These are phyloP conservation scores for Schizosaccharomyces octosporus DNA, from an alignment of 805 yeast species.

Conservation along the genomic window DNA sequence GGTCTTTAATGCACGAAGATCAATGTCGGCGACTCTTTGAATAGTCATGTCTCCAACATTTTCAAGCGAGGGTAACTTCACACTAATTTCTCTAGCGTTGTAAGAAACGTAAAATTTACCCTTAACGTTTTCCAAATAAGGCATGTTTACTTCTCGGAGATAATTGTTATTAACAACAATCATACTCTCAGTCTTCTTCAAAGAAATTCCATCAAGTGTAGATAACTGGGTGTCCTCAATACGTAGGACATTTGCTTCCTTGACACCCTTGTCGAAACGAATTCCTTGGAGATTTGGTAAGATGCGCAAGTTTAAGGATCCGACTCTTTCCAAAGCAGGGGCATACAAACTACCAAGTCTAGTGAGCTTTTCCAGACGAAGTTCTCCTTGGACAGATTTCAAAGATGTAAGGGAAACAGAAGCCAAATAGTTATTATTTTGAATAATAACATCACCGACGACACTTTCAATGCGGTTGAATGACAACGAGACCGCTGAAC, in stretches of 20 bases:
- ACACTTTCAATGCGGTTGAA: constrained; percentile 55
- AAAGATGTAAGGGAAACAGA: constrained; percentile 58
- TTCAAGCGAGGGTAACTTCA: constrained; percentile 25
- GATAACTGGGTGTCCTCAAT: constrained; percentile 1
- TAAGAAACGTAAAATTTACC: constrained; percentile 48
- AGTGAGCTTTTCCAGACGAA: not conserved
- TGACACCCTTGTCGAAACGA: not conserved
- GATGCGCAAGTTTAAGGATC: not conserved
- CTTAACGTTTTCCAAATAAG: constrained; percentile 45
- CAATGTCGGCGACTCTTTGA: constrained; percentile 53
- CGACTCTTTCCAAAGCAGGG: not conserved
- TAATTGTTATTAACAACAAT: constrained; percentile 67
- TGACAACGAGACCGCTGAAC: constrained; percentile 11
- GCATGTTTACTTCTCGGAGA: constrained; percentile 39
- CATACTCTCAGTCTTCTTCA: not conserved
- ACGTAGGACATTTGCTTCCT: not conserved
- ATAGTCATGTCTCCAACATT: constrained; percentile 78
- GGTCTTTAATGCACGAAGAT: constrained; percentile 37
- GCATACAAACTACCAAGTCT: not conserved
- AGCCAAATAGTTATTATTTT: constrained; percentile 38
- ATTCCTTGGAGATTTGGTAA: not conserved
- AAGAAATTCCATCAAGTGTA: not conserved
- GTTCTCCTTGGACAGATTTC: constrained; percentile 39
- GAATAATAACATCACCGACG: constrained; percentile 47
- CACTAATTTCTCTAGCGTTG: constrained; percentile 60